Conservation (phyloP, 345 rosid species). For the Dipteronia sinensis region DNA sequence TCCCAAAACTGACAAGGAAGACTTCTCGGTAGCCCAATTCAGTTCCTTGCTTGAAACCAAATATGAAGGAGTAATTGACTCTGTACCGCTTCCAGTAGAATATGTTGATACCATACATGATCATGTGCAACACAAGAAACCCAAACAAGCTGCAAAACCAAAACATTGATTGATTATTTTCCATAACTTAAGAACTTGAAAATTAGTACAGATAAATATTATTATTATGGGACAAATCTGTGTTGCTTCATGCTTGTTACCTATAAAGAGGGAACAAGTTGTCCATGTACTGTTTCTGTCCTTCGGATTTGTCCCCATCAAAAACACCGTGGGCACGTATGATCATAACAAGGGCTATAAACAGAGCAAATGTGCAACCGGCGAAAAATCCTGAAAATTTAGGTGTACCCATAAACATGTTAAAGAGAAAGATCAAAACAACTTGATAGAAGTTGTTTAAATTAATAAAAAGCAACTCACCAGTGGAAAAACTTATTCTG, state of each 20-base stretch:
- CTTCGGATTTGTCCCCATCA: slow-evolving; percentile 10
- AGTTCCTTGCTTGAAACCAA: slow-evolving; percentile 50
- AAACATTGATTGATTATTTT: background rate
- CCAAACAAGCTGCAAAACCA: slow-evolving; percentile 40
- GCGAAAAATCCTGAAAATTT: slow-evolving; percentile 50
- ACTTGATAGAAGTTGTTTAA: background rate
- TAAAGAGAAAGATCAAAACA: background rate
- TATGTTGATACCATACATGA: slow-evolving; percentile 45
- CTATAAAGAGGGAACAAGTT: slow-evolving; percentile 74
- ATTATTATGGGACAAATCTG: too few species aligned
- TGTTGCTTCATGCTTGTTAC: slow-evolving; percentile 4
- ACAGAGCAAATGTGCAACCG: slow-evolving; percentile 57
- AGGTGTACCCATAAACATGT: background rate
- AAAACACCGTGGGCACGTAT: slow-evolving; percentile 44
- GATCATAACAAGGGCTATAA: slow-evolving; percentile 42
- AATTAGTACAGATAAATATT: too few species aligned
- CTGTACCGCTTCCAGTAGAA: slow-evolving; percentile 50
- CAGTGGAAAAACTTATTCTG: slow-evolving; percentile 51
- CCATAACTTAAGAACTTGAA: too few species aligned
- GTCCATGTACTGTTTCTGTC: slow-evolving; percentile 43
- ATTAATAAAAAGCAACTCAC: slow-evolving; percentile 24
- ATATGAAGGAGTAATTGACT: slow-evolving; percentile 56
- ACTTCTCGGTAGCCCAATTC: slow-evolving; percentile 44
- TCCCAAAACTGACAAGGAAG: slow-evolving; percentile 37
- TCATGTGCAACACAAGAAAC: slow-evolving; percentile 43